phyloP scores from a whole-genome alignment of 345 rosid genomes.

The Turnera subulata region DNA sequence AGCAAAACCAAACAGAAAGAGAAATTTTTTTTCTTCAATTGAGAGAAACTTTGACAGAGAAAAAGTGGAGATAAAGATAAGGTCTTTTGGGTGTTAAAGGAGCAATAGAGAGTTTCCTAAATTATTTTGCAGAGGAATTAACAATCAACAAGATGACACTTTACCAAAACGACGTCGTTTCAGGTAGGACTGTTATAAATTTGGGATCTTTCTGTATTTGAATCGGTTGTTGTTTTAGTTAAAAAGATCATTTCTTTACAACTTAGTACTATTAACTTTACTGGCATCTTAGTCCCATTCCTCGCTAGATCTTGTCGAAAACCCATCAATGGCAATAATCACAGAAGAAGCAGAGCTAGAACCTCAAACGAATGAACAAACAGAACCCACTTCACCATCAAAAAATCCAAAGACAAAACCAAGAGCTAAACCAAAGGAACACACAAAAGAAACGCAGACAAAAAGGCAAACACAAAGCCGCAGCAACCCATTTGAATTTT shows the following conservation, averaged over 20 bases:
- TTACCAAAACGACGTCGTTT: background rate
- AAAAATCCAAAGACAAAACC: constrained; percentile 19
- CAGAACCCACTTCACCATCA: constrained; percentile 22
- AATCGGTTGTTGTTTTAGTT: no score
- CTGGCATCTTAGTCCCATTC: background rate
- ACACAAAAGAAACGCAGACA: constrained; percentile 3
- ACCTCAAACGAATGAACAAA: constrained; percentile 11
- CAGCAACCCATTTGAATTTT: constrained; percentile 55
- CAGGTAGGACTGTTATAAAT: no score
- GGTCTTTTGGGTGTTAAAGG: background rate
- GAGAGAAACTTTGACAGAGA: background rate
- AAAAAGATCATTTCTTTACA: no score
- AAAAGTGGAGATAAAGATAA: constrained; percentile 7
- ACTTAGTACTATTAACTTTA: no score
- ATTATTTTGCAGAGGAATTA: background rate
- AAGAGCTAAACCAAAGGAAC: constrained; percentile 1
- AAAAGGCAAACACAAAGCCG: constrained; percentile 3
- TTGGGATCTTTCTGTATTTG: no score
- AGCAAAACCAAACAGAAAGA: background rate
- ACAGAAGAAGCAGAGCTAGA: constrained; percentile 55
- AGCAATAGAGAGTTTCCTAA: background rate
- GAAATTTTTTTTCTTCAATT: background rate
- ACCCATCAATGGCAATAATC: constrained; percentile 59
- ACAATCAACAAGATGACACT: background rate
- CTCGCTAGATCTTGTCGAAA: background rate